Base-by-base conservation (phyloP, 768 basidiomycete species). In the Hypholoma sublateritium region DNA sequence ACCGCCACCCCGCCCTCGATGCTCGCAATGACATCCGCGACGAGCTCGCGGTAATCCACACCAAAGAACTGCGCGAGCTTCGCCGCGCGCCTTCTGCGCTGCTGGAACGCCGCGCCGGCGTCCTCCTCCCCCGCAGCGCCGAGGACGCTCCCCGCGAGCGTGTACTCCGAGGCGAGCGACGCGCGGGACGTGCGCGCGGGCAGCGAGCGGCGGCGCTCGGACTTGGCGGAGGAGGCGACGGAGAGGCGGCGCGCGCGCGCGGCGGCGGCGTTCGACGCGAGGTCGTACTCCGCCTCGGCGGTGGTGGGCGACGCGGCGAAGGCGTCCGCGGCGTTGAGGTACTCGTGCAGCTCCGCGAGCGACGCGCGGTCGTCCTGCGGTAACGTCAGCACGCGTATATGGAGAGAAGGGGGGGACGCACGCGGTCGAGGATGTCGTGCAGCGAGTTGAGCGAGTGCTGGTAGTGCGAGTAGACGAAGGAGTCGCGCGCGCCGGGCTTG, bases 1-100 rank as follows among this genome's bases (percentile, higher is more conserved):
- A 88, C 83, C 65, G 88, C 83, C 48, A 94, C 66, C 67, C 90
- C 77, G 58, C 74, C 81, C 70, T 93, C 91, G 64, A 94, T 87
- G 50, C 88, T 91, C 61, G 91, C 89, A 60, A 94, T 70, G 32
- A 94, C 82, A 66, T 93, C 88, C 37, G 76, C 79, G 53, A 93
- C 85, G 55, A 93, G 73, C 53, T 89, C 88, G 24, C 84, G 80
- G 69, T 94, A 93, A 68, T 91, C 82, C 41, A 93, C 92, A 21
- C 91, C 91, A 72, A 94, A 94, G 79, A 93, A 93, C 71, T 87
- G 80, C 24, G 88, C 87, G 58, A 94, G 78, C 76, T 94, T 94
- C 59, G 91, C 91, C 4, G 91, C 91, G 56, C 86, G 77, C 41
- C 84, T 76, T 52, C 92, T 77, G 46, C 91, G 85, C 55, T 79